Base-by-base conservation (phyloP, 768 basidiomycete genomes). In the Leccinum variicolor region DNA sequence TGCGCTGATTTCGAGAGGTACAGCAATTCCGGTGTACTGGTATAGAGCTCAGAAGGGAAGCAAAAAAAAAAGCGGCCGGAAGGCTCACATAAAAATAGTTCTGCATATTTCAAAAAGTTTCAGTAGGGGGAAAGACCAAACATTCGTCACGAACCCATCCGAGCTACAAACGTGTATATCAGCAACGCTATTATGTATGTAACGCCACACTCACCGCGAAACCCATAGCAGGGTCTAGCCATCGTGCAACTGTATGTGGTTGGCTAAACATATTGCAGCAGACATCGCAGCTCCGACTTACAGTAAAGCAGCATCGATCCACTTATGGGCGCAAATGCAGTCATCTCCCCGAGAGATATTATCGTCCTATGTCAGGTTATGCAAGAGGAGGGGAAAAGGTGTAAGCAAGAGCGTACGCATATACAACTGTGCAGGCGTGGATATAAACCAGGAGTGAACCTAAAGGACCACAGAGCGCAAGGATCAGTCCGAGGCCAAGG, bases 1-100 rank as follows among this genome's bases (percentile, higher is more conserved):
- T 3, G 83, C 83, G 19, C 77, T 77, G 46, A 84, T 75, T 63
- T 83, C 82, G 21, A 80, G 76, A 3, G 80, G 78, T 15, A 81
- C 62, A 5, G 78, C 75, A 59, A 77, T 79, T n/a, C 56, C 64
- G 41, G 47, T 9, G 45, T 46, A 62, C 66, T 68, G 4, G 11
- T n/a, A 3, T 25, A 50, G 3, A 11, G 7, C 4, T 62, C 9
- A 56, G 56, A 7, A 33, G 2, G 10, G 10, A 51, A 23, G 10
- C 14, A 25, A 23, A 34, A 23, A 34, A 14, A n/a, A 19, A 41
- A 52, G 11, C 0, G 2, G n/a, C 1, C 13, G 14, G 11, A 25
- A 33, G 15, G 62, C 66, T 31, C 29, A 71, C 73, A 48, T 69
- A 70, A 55, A 71, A 76, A 56, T 73, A 76, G 45, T 74, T 74